Conservation (phyloP, 2,329 filamentous ascomycete species). For the Xylaria sp. region DNA sequence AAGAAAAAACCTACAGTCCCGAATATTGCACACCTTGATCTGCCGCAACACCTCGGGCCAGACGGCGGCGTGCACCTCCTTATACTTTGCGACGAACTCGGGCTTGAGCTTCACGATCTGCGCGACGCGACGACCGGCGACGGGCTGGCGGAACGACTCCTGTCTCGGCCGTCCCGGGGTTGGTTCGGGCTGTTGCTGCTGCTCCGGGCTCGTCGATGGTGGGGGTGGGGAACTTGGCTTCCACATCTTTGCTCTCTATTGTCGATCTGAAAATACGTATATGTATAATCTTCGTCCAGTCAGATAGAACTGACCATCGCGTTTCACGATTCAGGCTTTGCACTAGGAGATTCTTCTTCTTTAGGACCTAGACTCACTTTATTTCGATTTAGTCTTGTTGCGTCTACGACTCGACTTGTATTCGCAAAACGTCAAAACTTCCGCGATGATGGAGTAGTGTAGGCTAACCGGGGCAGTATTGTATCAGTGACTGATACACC, state of each 20-base stretch:
- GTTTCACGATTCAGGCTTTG: not conserved
- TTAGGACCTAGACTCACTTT: not conserved
- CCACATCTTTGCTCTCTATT: constrained; percentile 27
- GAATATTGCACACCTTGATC: constrained; percentile 79
- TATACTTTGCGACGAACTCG: constrained; percentile 74
- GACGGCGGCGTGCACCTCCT: constrained; percentile 75
- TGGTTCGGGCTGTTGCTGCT: constrained; percentile 19
- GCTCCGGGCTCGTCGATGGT: constrained; percentile 16
- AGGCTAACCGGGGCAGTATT: not conserved
- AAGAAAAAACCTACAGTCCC: constrained; percentile 68
- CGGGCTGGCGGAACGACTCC: constrained; percentile 47
- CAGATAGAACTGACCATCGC: not conserved
- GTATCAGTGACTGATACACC: not conserved
- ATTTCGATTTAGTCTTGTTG: not conserved
- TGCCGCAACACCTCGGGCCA: constrained; percentile 82
- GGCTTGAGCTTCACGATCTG: constrained; percentile 79
- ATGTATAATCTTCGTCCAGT: not conserved
- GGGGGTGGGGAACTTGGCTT: constrained; percentile 32
- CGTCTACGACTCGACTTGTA: not conserved
- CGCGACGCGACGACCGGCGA: constrained; percentile 67
- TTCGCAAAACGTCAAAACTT: not conserved
- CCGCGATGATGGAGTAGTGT: not conserved
- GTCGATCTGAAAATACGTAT: not conserved
- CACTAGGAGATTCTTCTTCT: not conserved
- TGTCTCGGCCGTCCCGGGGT: constrained; percentile 27